Percentiles rank a stretch among this genome's conserved stretches.
Evolutionary conservation across 176 grass and related monocot species (phyloP).

Genomic region (Aegilops sharonensis): DNA sequence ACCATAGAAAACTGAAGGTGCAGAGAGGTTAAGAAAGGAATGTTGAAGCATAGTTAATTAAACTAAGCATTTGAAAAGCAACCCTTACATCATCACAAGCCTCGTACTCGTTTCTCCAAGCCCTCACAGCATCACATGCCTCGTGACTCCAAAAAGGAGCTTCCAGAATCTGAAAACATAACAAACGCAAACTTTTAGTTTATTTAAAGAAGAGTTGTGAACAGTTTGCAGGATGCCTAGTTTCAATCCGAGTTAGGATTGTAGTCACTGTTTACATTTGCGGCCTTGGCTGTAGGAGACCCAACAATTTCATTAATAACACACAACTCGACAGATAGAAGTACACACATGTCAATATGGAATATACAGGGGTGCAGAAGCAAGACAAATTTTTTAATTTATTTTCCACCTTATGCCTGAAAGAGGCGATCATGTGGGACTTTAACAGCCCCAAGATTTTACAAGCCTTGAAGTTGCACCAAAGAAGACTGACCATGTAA

Average conservation of each 20-base stretch:
- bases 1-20: too few species aligned
- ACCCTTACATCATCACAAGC: too few species aligned
- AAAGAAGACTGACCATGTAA: not conserved
- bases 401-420: too few species aligned
- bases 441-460: not conserved
- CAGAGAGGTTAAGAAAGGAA: too few species aligned
- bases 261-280: not conserved
- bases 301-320: not conserved
- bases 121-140: too few species aligned
- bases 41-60: too few species aligned
- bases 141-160: too few species aligned
- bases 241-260: not conserved
- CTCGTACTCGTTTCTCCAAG: too few species aligned
- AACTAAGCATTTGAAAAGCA: too few species aligned
- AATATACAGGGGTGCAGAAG: not conserved
- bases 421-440: too few species aligned
- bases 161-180: too few species aligned
- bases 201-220: not conserved
- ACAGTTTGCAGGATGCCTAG: not conserved
- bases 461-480: not conserved
- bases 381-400: not conserved
- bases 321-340: not conserved
- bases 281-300: not conserved
- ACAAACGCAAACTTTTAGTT: not conserved
- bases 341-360: not conserved